phyloP scores from a whole-genome alignment of 2,329 filamentous ascomycete species.

The Nemania sp. region DNA sequence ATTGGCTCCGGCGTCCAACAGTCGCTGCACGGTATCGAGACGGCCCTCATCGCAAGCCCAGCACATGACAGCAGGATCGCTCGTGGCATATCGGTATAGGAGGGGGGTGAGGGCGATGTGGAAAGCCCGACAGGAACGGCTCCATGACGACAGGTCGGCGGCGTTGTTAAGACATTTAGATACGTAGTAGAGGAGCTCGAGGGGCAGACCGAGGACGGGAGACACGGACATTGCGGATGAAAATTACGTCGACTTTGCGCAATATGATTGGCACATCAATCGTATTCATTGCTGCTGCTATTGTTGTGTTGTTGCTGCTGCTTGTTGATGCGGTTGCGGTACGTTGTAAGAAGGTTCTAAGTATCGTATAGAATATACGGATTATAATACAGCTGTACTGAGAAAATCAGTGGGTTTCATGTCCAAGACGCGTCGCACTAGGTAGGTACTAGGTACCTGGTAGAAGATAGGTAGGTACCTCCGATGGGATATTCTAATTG shows the following conservation, averaged over 20 bases:
- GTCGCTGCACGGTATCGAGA: slow-evolving; percentile 26
- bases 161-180: slow-evolving; percentile 13
- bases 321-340: too few relatives aligned
- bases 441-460: too few relatives aligned
- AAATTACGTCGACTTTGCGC: not conserved
- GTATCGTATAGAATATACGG: too few relatives aligned
- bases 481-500: too few relatives aligned
- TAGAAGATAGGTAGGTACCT: too few relatives aligned
- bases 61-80: slow-evolving; percentile 35
- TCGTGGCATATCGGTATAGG: slow-evolving; percentile 36
- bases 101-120: slow-evolving; percentile 20
- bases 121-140: slow-evolving; percentile 40
- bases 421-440: too few relatives aligned
- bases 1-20: slow-evolving; percentile 40
- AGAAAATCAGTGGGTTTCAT: too few relatives aligned
- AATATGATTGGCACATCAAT: not conserved
- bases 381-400: too few relatives aligned
- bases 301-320: too few relatives aligned
- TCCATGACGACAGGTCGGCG: slow-evolving; percentile 38
- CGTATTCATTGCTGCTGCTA: too few relatives aligned
- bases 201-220: slow-evolving; percentile 35
- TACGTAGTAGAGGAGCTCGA: slow-evolving; percentile 39
- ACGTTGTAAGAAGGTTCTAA: too few relatives aligned
- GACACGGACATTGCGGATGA: slow-evolving; percentile 31
- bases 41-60: slow-evolving; percentile 40